These are phyloP conservation scores for Globisporangium nagaii DNA, from an alignment of 352 stramenopile species.

Conservation along the genomic window DNA sequence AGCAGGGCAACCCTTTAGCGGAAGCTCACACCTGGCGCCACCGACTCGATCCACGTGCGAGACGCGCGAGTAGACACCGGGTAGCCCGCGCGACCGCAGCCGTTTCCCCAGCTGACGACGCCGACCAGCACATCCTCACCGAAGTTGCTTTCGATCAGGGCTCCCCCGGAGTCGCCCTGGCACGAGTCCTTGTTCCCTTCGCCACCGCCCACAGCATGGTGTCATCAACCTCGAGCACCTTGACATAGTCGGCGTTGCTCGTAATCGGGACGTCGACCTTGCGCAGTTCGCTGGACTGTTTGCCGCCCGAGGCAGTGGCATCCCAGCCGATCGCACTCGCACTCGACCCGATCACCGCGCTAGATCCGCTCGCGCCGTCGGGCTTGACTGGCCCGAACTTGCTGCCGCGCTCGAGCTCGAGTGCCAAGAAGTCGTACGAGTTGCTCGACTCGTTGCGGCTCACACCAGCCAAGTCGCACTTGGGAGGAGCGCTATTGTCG, in stretches of 20 bases:
- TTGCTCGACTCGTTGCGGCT: constrained; percentile 32
- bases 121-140: constrained; percentile 34
- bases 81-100: constrained; percentile 40
- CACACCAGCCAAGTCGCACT: no score
- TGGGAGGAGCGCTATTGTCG: no score
- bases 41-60: constrained; percentile 39
- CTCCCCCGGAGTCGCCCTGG: constrained; percentile 54
- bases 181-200: constrained; percentile 37
- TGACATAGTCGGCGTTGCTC: constrained; percentile 29
- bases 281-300: constrained; percentile 22
- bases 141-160: constrained; percentile 33
- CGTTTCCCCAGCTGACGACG: constrained; percentile 58
- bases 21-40: constrained; percentile 7
- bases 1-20: no score
- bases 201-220: constrained; percentile 54
- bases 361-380: constrained; percentile 19
- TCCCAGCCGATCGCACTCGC: constrained; percentile 32
- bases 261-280: constrained; percentile 35
- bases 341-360: constrained; percentile 15
- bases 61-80: constrained; percentile 51
- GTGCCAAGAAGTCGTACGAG: constrained; percentile 53
- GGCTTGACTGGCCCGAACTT: constrained; percentile 31
- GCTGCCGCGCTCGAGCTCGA: constrained; percentile 36
- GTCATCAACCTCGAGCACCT: constrained; percentile 20
- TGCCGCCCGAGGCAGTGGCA: constrained; percentile 5